Conservation (phyloP, 352 stramenopile species). For the Phytopythium helicoides region DNA sequence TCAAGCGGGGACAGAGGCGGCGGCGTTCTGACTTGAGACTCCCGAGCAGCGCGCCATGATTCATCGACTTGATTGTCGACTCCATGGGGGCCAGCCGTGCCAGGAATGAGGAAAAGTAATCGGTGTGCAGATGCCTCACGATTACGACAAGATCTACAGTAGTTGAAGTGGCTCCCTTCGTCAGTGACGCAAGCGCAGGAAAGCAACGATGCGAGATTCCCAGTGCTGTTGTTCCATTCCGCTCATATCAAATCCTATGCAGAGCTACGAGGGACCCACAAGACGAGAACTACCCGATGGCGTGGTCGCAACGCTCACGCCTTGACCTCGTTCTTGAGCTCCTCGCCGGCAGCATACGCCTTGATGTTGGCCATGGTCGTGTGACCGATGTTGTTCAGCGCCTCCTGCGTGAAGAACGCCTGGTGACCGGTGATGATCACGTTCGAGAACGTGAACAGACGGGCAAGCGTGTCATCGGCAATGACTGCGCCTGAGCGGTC, state of each 20-base stretch:
- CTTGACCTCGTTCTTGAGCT: conserved; percentile 61
- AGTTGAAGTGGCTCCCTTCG: no score
- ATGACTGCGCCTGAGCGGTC: conserved; percentile 69
- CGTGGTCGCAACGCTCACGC: conserved; percentile 11
- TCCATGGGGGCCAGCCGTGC: background rate
- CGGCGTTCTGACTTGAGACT: conserved; percentile 54
- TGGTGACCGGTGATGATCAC: conserved; percentile 82
- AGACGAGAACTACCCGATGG: background rate
- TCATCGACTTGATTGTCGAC: no score
- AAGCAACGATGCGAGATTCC: no score
- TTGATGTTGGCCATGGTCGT: conserved; percentile 78
- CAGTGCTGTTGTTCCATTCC: no score
- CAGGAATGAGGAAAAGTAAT: no score
- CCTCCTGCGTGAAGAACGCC: conserved; percentile 82
- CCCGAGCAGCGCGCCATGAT: conserved; percentile 33
- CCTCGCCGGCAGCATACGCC: conserved; percentile 36
- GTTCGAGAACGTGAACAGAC: conserved; percentile 82
- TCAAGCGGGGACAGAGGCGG: conserved; percentile 16
- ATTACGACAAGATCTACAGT: conserved; percentile 21
- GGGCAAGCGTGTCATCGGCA: conserved; percentile 61
- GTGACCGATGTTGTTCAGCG: conserved; percentile 64
- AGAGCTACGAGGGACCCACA: conserved; percentile 8
- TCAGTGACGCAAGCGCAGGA: background rate
- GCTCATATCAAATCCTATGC: background rate
- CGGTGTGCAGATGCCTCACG: no score